Base-by-base conservation (phyloP, 2,329 filamentous ascomycete species). In the Penicillium decumbens region DNA sequence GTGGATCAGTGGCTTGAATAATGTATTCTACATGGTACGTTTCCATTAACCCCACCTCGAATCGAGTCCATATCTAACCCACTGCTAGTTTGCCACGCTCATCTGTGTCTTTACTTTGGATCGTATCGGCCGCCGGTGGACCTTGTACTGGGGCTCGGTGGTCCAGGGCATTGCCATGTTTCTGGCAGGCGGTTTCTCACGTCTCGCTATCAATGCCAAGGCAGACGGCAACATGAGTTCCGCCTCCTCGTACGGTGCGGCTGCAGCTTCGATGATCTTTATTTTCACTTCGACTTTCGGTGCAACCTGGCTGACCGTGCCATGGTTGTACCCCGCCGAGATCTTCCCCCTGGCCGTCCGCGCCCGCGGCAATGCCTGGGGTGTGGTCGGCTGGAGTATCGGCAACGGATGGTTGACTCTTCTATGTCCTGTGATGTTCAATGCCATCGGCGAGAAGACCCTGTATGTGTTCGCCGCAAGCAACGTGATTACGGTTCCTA, bases 301-400 rank as follows among this genome's bases (percentile, higher is more conserved):
- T 15, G 81, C 81, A 0, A 83, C 82, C 0, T 84, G 81, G 81
- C 61, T 83, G 3, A 80, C 77, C 0, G 77, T 82, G 0, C 80
- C 80, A 1, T 81, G 81, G 80, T 67, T 87, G 0, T 86, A 86
- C 47, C 83, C 83, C 0, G 83, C 85, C 1, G 85, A 90, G 63
- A 89, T 89, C 48, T 89, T 88, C 60, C 85, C 86, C 0, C 69
- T 88, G 0, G 79, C 85, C 51, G 78, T 88, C 0, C 79, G 87
- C 20, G 86, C 87, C 1, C 84, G 85, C 58, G 87, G 86, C 5
- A 89, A 89, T 52, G 84, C 86, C 0, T 89, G 82, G 79, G 85
- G 87, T 18, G 85, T 89, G 0, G 79, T 88, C 0, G 86, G 87
- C 0, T 90, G 86, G 87, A 81, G 77, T 12, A 87, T 89, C 43